These are phyloP conservation scores for Linnemannia exigua DNA, from an alignment of 192 early-diverging fungal species.

Conservation along the genomic window DNA sequence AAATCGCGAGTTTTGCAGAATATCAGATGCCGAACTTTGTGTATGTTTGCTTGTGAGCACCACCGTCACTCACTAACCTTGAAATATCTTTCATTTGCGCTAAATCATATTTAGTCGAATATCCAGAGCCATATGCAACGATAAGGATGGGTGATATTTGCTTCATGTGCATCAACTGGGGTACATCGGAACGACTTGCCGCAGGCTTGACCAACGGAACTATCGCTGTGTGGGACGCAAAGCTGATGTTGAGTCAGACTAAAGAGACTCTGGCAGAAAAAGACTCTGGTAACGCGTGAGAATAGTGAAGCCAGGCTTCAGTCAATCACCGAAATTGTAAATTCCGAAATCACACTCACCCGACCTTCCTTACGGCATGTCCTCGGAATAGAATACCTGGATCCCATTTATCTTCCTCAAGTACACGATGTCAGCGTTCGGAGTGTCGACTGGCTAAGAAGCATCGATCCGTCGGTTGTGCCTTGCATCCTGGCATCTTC, in stretches of 20 bases:
- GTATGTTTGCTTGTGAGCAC: too few relatives aligned
- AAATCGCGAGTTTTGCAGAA: not conserved
- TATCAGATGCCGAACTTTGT: not conserved
- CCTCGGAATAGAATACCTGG: constrained; percentile 30
- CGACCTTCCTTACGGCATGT: not conserved
- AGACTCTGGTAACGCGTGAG: constrained; percentile 26
- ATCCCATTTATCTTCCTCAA: constrained; percentile 44
- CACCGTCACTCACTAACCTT: not conserved
- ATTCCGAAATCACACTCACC: not conserved
- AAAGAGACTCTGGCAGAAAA: constrained; percentile 35
- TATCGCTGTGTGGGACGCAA: constrained; percentile 41
- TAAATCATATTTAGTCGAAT: constrained; percentile 16
- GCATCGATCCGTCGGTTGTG: constrained; percentile 6
- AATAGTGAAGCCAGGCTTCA: not conserved
- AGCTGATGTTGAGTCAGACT: constrained; percentile 34
- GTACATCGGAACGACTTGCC: constrained; percentile 29
- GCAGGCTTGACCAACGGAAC: constrained; percentile 44
- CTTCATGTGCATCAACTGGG: constrained; percentile 53
- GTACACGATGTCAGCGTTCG: constrained; percentile 50
- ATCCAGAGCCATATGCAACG: constrained; percentile 36
- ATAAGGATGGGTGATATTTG: constrained; percentile 42
- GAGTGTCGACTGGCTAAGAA: constrained; percentile 39
- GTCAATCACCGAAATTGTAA: not conserved
- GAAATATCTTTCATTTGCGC: not conserved
- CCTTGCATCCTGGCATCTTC: constrained; percentile 38